These are phyloP conservation scores for Geotrichum phurueaensis DNA, from an alignment of 1,139 yeast genomes.

Conservation along the genomic window DNA sequence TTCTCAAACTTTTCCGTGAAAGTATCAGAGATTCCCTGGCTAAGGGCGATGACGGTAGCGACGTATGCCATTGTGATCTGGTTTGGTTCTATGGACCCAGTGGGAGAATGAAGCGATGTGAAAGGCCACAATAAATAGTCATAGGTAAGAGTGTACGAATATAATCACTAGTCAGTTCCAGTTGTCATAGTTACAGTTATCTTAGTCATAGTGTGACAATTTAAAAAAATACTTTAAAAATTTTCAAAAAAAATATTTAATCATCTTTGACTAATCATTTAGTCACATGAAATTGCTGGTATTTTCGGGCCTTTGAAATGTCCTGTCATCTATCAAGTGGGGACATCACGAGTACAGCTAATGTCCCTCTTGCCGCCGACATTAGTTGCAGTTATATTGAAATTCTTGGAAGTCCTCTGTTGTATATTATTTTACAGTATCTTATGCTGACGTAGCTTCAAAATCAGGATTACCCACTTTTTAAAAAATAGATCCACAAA, in stretches of 20 bases:
- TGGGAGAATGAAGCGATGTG: neutral
- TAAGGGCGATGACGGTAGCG: slow-evolving; percentile 25
- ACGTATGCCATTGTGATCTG: slow-evolving; percentile 21
- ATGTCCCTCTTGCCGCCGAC: neutral
- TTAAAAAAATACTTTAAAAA: too few relatives aligned
- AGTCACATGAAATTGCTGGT: neutral
- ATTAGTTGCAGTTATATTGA: neutral
- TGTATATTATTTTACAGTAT: slow-evolving; percentile 18
- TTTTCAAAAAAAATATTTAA: too few relatives aligned
- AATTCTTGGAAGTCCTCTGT: neutral
- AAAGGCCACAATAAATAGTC: neutral
- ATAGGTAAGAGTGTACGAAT: neutral
- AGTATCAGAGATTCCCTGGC: slow-evolving; percentile 18
- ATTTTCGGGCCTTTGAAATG: too few relatives aligned
- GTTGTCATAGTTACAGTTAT: neutral
- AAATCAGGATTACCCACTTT: slow-evolving; percentile 19
- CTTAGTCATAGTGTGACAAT: neutral
- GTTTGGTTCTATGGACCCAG: neutral
- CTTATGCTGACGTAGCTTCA: neutral
- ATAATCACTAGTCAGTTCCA: neutral
- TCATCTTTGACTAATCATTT: neutral
- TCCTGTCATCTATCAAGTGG: too few relatives aligned
- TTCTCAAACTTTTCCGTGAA: slow-evolving; percentile 24
- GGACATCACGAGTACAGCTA: too few relatives aligned
- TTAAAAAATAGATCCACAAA: slow-evolving; percentile 19